Evolutionary conservation across 345 rosid species (phyloP).

Genomic region (Psidium friedrichsthalianum): DNA sequence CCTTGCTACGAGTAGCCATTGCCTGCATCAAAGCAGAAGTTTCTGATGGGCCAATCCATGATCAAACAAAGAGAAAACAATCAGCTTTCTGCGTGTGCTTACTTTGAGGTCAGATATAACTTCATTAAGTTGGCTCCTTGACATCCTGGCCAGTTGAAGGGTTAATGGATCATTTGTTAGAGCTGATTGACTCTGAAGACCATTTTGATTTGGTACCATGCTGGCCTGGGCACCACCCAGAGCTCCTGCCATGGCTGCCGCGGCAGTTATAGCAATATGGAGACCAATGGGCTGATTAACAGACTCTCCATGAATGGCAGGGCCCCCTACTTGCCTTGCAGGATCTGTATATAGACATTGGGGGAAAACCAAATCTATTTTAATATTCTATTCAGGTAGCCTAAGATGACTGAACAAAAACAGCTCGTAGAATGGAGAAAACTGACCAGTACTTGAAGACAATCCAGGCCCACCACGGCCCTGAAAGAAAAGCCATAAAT

Average conservation of each 20-base stretch:
- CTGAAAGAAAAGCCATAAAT: constrained; percentile 28
- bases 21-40: constrained; percentile 27
- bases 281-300: constrained; percentile 78
- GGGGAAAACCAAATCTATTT: background rate
- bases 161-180: constrained; percentile 74
- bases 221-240: constrained; percentile 65
- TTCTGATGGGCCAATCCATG: background rate
- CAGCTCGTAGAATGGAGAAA: background rate
- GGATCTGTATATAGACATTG: constrained; percentile 21
- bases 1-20: constrained; percentile 67
- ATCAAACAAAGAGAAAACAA: background rate
- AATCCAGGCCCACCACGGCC: constrained; percentile 89
- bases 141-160: constrained; percentile 82
- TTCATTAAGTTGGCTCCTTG: constrained; percentile 77
- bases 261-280: constrained; percentile 67
- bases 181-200: constrained; percentile 30
- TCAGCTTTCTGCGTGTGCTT: constrained; percentile 1
- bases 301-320: constrained; percentile 33
- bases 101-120: constrained; percentile 77
- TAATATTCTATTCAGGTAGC: background rate
- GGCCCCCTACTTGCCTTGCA: constrained; percentile 54
- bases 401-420: background rate
- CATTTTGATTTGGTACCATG: constrained; percentile 37
- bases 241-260: constrained; percentile 65
- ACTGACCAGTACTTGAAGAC: constrained; percentile 44